Conservation (phyloP, 805 yeast species). For the Zygoascus biomembranicola region DNA sequence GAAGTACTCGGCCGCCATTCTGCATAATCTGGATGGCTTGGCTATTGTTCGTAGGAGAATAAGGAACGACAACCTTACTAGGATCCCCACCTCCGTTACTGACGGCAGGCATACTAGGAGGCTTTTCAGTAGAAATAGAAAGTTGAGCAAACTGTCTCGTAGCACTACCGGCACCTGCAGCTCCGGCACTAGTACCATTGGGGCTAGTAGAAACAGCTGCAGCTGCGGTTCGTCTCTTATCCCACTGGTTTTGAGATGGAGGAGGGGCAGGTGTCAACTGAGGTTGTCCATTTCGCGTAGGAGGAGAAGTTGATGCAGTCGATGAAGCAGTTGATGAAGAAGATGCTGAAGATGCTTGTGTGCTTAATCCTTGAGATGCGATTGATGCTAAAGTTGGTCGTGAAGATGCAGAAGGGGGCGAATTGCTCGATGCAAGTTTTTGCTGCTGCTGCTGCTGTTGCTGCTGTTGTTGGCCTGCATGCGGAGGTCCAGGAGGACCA, state of each 20-base stretch:
- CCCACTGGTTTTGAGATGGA: slow-evolving; percentile 9
- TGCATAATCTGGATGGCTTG: slow-evolving; percentile 30
- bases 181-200: background rate
- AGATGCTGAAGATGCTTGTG: slow-evolving; percentile 5
- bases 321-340: slow-evolving; percentile 2
- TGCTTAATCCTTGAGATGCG: slow-evolving; percentile 5
- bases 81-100: slow-evolving; percentile 8
- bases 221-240: slow-evolving; percentile 2
- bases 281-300: background rate
- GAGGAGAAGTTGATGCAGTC: slow-evolving; percentile 1
- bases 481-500: background rate
- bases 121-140: background rate
- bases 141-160: slow-evolving; percentile 1
- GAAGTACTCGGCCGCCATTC: slow-evolving; percentile 33
- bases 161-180: background rate
- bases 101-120: slow-evolving; percentile 4
- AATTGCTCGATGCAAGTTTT: background rate
- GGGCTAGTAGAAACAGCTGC: background rate
- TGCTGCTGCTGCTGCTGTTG: background rate
- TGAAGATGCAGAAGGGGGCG: slow-evolving; percentile 6
- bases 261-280: slow-evolving; percentile 5
- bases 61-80: slow-evolving; percentile 24
- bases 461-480: background rate
- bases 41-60: slow-evolving; percentile 24
- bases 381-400: slow-evolving; percentile 5